Evolutionary conservation across 805 yeast genomes (phyloP).

Genomic region (Saccharomycopsis amapae): DNA sequence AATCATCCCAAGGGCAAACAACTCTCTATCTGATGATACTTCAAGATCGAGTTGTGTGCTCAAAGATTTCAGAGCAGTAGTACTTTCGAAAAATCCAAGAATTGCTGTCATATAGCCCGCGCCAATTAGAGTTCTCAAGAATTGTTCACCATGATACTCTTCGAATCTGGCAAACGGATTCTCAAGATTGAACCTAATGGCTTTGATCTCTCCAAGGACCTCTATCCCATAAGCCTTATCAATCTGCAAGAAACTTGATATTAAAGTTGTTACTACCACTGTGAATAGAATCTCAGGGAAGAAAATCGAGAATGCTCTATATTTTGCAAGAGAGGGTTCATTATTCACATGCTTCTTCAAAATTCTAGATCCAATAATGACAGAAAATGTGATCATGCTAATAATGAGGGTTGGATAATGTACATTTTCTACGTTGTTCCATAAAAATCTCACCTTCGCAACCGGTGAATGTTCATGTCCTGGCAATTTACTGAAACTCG

Average conservation of each 20-base stretch:
- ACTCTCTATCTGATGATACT: conserved; percentile 80
- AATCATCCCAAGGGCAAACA: conserved; percentile 79
- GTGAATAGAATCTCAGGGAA: conserved; percentile 81
- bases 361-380: conserved; percentile 37
- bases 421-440: conserved; percentile 34
- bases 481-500: conserved; percentile 38
- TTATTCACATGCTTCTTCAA: conserved; percentile 33
- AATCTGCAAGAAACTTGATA: conserved; percentile 44
- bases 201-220: conserved; percentile 61
- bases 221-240: conserved; percentile 46
- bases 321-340: conserved; percentile 8
- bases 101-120: conserved; percentile 74
- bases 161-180: conserved; percentile 48
- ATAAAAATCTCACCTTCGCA: conserved; percentile 56
- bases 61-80: conserved; percentile 84
- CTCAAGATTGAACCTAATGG: conserved; percentile 42
- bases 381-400: conserved; percentile 44
- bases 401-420: conserved; percentile 58
- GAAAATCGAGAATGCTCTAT: conserved; percentile 37
- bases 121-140: conserved; percentile 50
- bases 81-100: conserved; percentile 86
- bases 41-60: conserved; percentile 67
- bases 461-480: conserved; percentile 62
- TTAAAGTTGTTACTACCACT: conserved; percentile 52
- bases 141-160: conserved; percentile 26